Conservation (phyloP, 164 flowering plant species). For the Vitis vinifera region DNA sequence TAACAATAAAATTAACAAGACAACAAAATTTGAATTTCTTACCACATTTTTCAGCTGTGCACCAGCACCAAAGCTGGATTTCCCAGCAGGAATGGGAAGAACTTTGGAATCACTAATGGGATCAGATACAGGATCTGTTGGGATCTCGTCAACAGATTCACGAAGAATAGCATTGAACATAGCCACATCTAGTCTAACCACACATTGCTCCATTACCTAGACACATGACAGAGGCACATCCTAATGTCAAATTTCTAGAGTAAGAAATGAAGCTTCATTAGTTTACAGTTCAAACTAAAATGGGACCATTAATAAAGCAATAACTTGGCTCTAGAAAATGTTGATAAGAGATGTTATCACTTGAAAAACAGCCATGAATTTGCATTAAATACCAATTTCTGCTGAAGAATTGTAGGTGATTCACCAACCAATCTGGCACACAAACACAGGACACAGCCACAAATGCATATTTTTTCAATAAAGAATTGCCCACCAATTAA, state of each 20-base stretch:
- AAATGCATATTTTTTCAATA: too few relatives aligned
- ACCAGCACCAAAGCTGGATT: conserved; percentile 90
- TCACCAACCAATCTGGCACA: too few relatives aligned
- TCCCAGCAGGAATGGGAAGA: conserved; percentile 86
- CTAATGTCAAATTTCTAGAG: background rate
- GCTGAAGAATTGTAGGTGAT: background rate
- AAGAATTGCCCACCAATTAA: too few relatives aligned
- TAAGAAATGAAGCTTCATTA: background rate
- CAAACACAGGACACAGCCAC: too few relatives aligned
- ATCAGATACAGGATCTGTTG: conserved; percentile 94
- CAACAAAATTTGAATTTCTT: conserved; percentile 20
- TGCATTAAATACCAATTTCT: background rate
- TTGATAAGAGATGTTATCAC: background rate
- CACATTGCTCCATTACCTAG: conserved; percentile 94
- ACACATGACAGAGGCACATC: conserved; percentile 5
- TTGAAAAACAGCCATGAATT: background rate
- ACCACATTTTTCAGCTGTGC: conserved; percentile 95
- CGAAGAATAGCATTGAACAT: conserved; percentile 99
- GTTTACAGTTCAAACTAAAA: background rate
- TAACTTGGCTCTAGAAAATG: background rate
- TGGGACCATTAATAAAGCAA: background rate
- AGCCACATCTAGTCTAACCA: conserved; percentile 85
- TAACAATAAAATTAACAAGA: conserved; percentile 1
- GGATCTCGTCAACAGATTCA: conserved; percentile 82
- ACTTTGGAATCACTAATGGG: conserved; percentile 79